Conservation (phyloP, 495 filamentous ascomycete genomes). For the Terfezia claveryi region DNA sequence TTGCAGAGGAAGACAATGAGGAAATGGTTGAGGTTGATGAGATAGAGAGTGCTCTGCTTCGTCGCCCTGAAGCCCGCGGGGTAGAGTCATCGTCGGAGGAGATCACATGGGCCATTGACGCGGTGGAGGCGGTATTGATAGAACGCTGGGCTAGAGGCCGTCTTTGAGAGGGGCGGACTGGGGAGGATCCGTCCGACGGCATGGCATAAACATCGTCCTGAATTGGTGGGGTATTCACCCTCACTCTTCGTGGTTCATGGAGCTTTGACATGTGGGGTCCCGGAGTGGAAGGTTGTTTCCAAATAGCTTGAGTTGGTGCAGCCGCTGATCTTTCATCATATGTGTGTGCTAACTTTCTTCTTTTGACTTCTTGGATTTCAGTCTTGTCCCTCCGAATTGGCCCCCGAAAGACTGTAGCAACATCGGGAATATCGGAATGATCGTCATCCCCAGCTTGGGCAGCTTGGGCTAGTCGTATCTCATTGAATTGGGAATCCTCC, state of each 20-base stretch:
- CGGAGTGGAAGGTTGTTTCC: too few relatives aligned
- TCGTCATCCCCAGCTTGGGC: neutral
- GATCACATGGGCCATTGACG: neutral
- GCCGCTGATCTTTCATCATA: slow-evolving; percentile 5
- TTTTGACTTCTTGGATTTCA: slow-evolving; percentile 15
- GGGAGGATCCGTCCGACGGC: neutral
- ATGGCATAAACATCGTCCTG: too few relatives aligned
- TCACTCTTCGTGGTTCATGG: too few relatives aligned
- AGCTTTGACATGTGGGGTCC: too few relatives aligned
- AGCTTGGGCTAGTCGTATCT: too few relatives aligned
- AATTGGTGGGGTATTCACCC: too few relatives aligned
- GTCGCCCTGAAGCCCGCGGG: neutral
- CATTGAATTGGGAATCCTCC: too few relatives aligned
- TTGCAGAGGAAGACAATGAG: neutral
- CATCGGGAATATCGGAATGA: slow-evolving; percentile 15
- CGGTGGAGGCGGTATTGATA: neutral
- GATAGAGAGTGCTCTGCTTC: too few relatives aligned
- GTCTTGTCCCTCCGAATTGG: slow-evolving; percentile 1
- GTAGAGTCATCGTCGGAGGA: neutral
- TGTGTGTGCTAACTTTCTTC: slow-evolving; percentile 21
- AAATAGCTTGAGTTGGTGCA: too few relatives aligned
- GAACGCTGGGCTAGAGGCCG: neutral
- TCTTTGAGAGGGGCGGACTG: neutral
- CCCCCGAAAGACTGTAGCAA: slow-evolving; percentile 9
- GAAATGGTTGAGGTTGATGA: too few relatives aligned